A percentile compares a stretch with the other conserved stretches of the same genome.
These are phyloP conservation scores for Bretschneidera sinensis DNA, from an alignment of 345 rosid species.

Conservation along the genomic window DNA sequence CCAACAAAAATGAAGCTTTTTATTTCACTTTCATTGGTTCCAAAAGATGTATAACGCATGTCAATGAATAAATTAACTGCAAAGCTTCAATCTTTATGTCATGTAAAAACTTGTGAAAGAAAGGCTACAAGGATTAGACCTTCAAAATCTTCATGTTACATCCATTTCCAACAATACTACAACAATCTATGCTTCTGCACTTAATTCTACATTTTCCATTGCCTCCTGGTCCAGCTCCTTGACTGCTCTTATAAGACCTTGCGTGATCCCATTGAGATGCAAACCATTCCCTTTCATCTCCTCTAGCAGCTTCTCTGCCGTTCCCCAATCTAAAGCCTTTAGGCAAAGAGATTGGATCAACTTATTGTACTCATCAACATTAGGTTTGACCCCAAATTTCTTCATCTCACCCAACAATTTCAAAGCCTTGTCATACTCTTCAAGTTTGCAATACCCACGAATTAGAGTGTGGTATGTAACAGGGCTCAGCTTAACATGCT, in stretches of 20 bases:
- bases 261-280: slow-evolving; percentile 64
- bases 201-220: slow-evolving; percentile 21
- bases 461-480: slow-evolving; percentile 75
- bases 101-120: no score
- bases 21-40: no score
- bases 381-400: slow-evolving; percentile 52
- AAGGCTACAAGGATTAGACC: background rate
- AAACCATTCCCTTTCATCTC: slow-evolving; percentile 69
- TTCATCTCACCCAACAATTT: slow-evolving; percentile 67
- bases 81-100: no score
- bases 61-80: no score
- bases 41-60: no score
- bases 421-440: slow-evolving; percentile 67
- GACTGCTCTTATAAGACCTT: slow-evolving; percentile 63
- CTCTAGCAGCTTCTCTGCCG: slow-evolving; percentile 56
- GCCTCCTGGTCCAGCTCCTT: slow-evolving; percentile 70
- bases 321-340: slow-evolving; percentile 71
- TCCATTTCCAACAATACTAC: background rate
- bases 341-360: slow-evolving; percentile 77
- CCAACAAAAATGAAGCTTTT: no score
- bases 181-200: slow-evolving; percentile 24
- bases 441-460: slow-evolving; percentile 75
- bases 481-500: slow-evolving; percentile 56
- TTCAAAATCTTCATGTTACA: background rate
- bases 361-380: slow-evolving; percentile 68